phyloP scores from a whole-genome alignment of 1,284 basidiomycete species.

The Heliocybe sulcata region DNA sequence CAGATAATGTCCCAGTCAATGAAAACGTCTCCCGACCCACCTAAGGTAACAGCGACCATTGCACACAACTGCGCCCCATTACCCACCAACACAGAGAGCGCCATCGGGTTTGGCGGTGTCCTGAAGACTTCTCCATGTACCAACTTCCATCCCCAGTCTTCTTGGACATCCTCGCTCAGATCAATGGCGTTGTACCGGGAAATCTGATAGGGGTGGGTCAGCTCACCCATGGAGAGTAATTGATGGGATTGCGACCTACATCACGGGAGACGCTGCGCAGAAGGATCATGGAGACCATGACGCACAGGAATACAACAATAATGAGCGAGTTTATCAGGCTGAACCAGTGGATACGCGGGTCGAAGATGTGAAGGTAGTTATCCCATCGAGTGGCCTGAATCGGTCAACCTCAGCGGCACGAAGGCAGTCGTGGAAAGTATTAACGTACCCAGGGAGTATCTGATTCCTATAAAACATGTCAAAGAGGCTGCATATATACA shows the following conservation, averaged over 20 bases:
- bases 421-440: slow-evolving; percentile 1
- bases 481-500: neutral
- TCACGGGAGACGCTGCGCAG: slow-evolving; percentile 85
- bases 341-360: slow-evolving; percentile 85
- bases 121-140: slow-evolving; percentile 97
- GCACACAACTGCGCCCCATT: slow-evolving; percentile 87
- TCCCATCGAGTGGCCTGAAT: slow-evolving; percentile 95
- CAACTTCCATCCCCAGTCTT: slow-evolving; percentile 98
- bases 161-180: slow-evolving; percentile 91
- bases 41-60: slow-evolving; percentile 86
- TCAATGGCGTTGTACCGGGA: slow-evolving; percentile 96
- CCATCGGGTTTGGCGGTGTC: slow-evolving; percentile 70
- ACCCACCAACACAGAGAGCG: slow-evolving; percentile 82
- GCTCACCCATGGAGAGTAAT: slow-evolving; percentile 22
- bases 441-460: slow-evolving; percentile 72
- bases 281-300: slow-evolving; percentile 92
- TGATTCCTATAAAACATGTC: slow-evolving; percentile 48
- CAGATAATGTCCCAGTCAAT: neutral
- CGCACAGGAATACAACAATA: slow-evolving; percentile 85
- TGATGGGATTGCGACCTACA: slow-evolving; percentile 46
- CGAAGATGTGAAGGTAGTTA: slow-evolving; percentile 82
- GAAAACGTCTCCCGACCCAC: slow-evolving; percentile 27
- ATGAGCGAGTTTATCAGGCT: slow-evolving; percentile 91
- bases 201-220: slow-evolving; percentile 48
- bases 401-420: too few relatives aligned